Evolutionary conservation across 331 rosid species (phyloP).

Genomic region (Telfairia occidentalis): DNA sequence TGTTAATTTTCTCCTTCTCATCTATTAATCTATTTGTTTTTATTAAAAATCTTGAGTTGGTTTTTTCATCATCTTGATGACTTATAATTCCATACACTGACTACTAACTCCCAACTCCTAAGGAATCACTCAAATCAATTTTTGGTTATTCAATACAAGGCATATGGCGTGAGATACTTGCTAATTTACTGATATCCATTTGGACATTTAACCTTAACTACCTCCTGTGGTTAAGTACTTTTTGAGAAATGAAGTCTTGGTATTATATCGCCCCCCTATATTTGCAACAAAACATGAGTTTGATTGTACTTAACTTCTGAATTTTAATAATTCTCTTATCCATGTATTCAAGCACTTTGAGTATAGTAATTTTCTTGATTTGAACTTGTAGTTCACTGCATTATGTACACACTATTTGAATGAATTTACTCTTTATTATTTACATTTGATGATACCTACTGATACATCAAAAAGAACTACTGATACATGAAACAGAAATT

Average conservation of each 20-base stretch:
- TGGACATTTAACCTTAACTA: not conserved
- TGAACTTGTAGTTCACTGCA: not conserved
- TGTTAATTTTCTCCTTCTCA: not conserved
- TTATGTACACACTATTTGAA: not conserved
- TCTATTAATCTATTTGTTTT: not conserved
- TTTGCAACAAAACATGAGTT: not conserved
- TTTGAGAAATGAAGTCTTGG: not conserved
- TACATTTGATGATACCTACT: not conserved
- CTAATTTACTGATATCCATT: not conserved
- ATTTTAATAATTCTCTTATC: not conserved
- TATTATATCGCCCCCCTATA: not conserved
- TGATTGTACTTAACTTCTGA: not conserved
- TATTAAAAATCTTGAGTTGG: not conserved
- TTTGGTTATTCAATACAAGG: not conserved
- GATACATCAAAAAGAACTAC: not conserved
- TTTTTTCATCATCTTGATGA: not conserved
- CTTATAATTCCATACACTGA: not conserved
- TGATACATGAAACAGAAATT: not conserved
- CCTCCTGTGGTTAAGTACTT: not conserved
- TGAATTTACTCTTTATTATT: not conserved
- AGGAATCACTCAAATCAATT: not conserved
- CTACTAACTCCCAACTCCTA: not conserved
- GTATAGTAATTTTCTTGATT: not conserved
- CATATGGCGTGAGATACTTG: not conserved
- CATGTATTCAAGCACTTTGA: not conserved